Evolutionary conservation across 148 eudicot genomes (phyloP).

Genomic region (Oxyria digyna): DNA sequence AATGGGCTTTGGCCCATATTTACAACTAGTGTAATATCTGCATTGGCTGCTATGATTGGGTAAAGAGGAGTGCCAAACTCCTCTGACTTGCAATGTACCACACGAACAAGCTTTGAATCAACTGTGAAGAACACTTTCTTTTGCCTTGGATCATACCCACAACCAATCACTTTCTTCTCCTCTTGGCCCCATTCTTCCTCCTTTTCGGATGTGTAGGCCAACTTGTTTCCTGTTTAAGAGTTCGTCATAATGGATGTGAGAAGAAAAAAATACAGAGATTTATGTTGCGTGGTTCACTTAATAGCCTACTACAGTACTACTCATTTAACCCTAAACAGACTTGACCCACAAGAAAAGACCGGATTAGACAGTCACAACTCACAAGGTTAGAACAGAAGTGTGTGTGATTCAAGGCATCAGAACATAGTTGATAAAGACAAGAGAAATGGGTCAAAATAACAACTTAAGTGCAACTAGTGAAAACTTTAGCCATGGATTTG

Average conservation of each 20-base stretch:
- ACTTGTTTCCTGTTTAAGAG: slow-evolving; percentile 47
- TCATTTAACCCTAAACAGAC: too few relatives aligned
- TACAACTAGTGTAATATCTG: slow-evolving; percentile 30
- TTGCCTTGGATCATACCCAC: slow-evolving; percentile 67
- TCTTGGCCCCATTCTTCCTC: slow-evolving; percentile 46
- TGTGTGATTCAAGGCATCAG: too few relatives aligned
- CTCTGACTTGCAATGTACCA: slow-evolving; percentile 57
- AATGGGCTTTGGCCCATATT: slow-evolving; percentile 78
- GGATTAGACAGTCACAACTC: too few relatives aligned
- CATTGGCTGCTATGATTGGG: slow-evolving; percentile 58
- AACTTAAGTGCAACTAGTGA: neutral
- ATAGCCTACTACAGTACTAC: too few relatives aligned
- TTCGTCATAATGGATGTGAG: too few relatives aligned
- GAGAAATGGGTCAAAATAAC: neutral
- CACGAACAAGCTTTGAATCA: slow-evolving; percentile 53
- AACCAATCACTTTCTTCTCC: slow-evolving; percentile 53
- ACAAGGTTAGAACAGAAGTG: too few relatives aligned
- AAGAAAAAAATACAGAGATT: too few relatives aligned
- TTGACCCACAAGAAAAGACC: too few relatives aligned
- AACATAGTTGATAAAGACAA: too few relatives aligned
- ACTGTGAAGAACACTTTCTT: slow-evolving; percentile 72
- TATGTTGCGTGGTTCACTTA: too few relatives aligned
- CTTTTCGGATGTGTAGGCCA: slow-evolving; percentile 33
- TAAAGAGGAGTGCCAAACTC: slow-evolving; percentile 59
- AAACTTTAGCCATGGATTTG: neutral